A percentile compares a stretch with the other conserved stretches of the same genome.
phyloP scores from a whole-genome alignment of 768 basidiomycete species.

The Psilocybe tampanensis region DNA sequence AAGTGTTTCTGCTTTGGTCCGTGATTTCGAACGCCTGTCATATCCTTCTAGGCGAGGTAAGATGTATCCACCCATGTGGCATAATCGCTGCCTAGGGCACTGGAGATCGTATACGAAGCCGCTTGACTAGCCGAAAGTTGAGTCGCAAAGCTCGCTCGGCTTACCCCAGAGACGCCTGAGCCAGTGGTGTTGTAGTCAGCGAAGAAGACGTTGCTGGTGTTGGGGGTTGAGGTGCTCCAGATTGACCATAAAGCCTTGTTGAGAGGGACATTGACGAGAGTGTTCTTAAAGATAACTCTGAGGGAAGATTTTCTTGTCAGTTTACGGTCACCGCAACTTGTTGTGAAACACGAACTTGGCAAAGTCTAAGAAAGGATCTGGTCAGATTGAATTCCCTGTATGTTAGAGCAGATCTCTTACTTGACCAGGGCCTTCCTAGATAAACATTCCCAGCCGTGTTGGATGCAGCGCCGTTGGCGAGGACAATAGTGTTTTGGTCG shows the following conservation, averaged over 20 bases:
- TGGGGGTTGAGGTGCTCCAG: conserved; percentile 40
- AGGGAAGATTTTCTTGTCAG: too few species aligned
- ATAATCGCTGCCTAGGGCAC: conserved; percentile 48
- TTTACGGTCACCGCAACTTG: too few species aligned
- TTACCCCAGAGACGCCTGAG: conserved; percentile 35
- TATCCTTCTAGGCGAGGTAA: conserved; percentile 29
- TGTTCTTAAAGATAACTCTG: conserved; percentile 53
- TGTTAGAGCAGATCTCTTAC: conserved; percentile 25
- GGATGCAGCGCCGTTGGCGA: conserved; percentile 40
- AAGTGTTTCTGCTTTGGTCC: too few species aligned
- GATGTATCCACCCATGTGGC: conserved; percentile 46
- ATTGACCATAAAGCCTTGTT: conserved; percentile 47
- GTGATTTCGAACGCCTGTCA: too few species aligned
- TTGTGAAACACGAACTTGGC: conserved; percentile 44
- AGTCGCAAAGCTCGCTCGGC: conserved; percentile 42
- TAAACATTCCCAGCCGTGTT: conserved; percentile 38
- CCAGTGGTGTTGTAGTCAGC: conserved; percentile 50
- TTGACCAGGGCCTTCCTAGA: conserved; percentile 52
- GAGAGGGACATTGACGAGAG: conserved; percentile 40
- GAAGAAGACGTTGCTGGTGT: conserved; percentile 46
- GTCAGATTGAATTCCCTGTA: background rate
- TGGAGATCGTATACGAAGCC: conserved; percentile 40
- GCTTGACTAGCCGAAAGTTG: conserved; percentile 39
- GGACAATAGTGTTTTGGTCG: conserved; percentile 44
- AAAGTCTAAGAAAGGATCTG: conserved; percentile 30